phyloP scores from a whole-genome alignment of 495 filamentous ascomycete genomes.

The Oidiodendron maius region DNA sequence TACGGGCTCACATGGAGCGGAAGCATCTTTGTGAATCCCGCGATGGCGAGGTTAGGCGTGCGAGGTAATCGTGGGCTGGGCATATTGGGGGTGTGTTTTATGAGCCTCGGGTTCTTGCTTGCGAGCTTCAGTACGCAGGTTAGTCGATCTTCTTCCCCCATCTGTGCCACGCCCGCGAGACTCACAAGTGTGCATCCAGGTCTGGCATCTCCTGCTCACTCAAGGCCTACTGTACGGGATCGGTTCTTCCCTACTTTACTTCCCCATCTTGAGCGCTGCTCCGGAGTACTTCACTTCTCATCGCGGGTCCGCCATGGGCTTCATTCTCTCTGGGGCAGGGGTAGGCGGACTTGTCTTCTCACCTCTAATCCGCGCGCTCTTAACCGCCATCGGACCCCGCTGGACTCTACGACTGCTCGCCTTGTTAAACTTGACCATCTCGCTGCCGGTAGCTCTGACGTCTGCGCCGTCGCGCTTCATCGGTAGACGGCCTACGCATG shows the following conservation, averaged over 20 bases:
- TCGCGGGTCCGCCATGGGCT: constrained; percentile 44
- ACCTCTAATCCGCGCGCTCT: constrained; percentile 41
- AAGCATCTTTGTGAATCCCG: constrained; percentile 40
- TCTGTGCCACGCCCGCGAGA: too few species aligned
- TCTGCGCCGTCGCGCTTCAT: constrained; percentile 35
- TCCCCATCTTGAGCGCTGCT: constrained; percentile 38
- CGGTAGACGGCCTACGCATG: constrained; percentile 30
- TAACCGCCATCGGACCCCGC: constrained; percentile 41
- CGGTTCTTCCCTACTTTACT: constrained; percentile 44
- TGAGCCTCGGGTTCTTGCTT: constrained; percentile 30
- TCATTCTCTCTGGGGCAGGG: constrained; percentile 39
- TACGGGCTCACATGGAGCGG: constrained; percentile 44
- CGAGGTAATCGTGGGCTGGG: constrained; percentile 27
- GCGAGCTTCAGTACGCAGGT: constrained; percentile 26
- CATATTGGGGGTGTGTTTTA: constrained; percentile 28
- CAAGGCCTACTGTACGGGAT: constrained; percentile 41
- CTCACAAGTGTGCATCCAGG: too few species aligned
- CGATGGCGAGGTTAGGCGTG: constrained; percentile 32
- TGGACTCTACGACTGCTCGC: constrained; percentile 48
- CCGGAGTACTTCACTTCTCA: constrained; percentile 44
- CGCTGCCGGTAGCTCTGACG: constrained; percentile 39
- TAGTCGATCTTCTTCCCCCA: not conserved
- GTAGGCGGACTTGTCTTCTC: constrained; percentile 38
- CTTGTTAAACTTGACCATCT: constrained; percentile 36
- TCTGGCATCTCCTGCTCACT: constrained; percentile 43